Conservation (phyloP, 148 eudicot species). For the Rhododendron mucronatum region DNA sequence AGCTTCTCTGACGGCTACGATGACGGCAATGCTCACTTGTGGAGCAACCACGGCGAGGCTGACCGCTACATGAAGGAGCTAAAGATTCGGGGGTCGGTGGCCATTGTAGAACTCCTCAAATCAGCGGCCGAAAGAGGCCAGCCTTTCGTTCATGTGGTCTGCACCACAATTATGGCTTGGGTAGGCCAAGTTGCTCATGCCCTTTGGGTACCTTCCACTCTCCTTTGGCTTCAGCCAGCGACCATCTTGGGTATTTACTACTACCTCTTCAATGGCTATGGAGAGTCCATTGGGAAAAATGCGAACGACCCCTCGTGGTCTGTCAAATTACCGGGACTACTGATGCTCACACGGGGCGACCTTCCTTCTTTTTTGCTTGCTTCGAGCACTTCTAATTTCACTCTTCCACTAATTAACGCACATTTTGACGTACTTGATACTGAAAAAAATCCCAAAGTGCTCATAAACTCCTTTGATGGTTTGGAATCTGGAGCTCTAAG, state of each 20-base stretch:
- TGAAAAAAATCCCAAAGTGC: background rate
- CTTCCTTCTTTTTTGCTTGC: background rate
- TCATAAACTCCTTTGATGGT: background rate
- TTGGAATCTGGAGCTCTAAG: background rate
- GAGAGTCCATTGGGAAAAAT: background rate
- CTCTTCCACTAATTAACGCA: background rate
- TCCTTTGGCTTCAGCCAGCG: conserved; percentile 36
- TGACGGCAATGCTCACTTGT: background rate
- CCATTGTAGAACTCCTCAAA: conserved; percentile 14
- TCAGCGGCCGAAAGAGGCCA: conserved; percentile 15
- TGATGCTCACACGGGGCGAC: conserved; percentile 23
- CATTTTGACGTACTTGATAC: background rate
- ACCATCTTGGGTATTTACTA: conserved; percentile 32
- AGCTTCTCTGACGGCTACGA: conserved; percentile 39
- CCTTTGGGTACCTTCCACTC: conserved; percentile 28
- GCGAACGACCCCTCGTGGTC: conserved; percentile 2
- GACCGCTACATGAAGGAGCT: conserved; percentile 12
- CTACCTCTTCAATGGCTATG: conserved; percentile 24
- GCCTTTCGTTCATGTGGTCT: conserved; percentile 33
- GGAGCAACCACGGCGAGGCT: background rate
- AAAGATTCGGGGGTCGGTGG: conserved; percentile 15
- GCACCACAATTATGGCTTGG: conserved; percentile 35
- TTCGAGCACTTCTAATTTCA: background rate
- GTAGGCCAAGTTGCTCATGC: conserved; percentile 42
- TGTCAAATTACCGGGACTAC: conserved; percentile 31